Evolutionary conservation across 306 rosid species (phyloP).

Genomic region (Dalbergia oliveri): DNA sequence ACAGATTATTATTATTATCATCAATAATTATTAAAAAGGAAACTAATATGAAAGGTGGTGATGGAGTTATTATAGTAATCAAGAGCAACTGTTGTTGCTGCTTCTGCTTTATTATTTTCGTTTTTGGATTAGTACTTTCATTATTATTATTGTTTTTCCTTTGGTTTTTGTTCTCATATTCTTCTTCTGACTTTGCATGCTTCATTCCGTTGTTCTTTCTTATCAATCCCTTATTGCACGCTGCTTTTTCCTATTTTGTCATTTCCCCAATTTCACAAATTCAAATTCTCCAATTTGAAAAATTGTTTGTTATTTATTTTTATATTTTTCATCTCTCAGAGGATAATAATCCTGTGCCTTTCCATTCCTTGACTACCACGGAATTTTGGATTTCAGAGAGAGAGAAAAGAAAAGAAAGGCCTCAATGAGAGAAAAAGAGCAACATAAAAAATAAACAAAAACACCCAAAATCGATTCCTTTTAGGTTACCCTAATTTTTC

Average conservation of each 20-base stretch:
- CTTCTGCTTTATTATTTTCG: slow-evolving; percentile 52
- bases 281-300: slow-evolving; percentile 43
- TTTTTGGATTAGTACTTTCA: slow-evolving; percentile 48
- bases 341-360: slow-evolving; percentile 67
- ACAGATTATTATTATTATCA: slow-evolving; percentile 25
- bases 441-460: slow-evolving; percentile 9
- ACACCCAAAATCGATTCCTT: slow-evolving; percentile 51
- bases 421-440: slow-evolving; percentile 8
- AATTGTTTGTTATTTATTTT: slow-evolving; percentile 40
- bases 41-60: slow-evolving; percentile 76
- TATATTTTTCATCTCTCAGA: slow-evolving; percentile 49
- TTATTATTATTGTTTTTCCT: slow-evolving; percentile 47
- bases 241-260: slow-evolving; percentile 1
- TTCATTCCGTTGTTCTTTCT: slow-evolving; percentile 56
- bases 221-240: slow-evolving; percentile 44
- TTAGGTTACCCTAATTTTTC: slow-evolving; percentile 50
- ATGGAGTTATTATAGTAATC: slow-evolving; percentile 68
- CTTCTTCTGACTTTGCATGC: slow-evolving; percentile 9
- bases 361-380: slow-evolving; percentile 83
- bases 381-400: slow-evolving; percentile 59
- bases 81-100: slow-evolving; percentile 65
- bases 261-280: slow-evolving; percentile 25
- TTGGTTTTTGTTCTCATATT: slow-evolving; percentile 60
- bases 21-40: slow-evolving; percentile 32
- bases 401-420: slow-evolving; percentile 22